A percentile compares a stretch with the other conserved stretches of the same genome.
These are phyloP conservation scores for Phytophthora cryptogea DNA, from an alignment of 352 stramenopile genomes.

Conservation along the genomic window DNA sequence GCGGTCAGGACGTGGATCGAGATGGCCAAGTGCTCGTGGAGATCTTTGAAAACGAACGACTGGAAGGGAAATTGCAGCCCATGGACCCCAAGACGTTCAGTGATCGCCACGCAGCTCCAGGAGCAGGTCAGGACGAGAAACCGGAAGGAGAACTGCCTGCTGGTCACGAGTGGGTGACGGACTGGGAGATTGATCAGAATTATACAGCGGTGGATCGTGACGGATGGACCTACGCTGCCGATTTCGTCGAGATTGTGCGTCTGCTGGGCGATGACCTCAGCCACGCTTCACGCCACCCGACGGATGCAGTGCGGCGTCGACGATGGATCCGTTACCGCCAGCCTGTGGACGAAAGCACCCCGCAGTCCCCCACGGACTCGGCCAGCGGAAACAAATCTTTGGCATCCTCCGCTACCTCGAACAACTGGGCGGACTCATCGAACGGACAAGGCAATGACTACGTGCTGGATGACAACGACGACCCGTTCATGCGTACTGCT, in stretches of 20 bases:
- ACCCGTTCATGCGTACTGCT: constrained; percentile 85
- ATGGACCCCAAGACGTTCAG: constrained; percentile 79
- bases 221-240: constrained; percentile 83
- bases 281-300: constrained; percentile 82
- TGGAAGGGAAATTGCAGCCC: constrained; percentile 72
- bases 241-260: constrained; percentile 81
- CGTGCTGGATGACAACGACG: constrained; percentile 68
- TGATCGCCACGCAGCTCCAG: constrained; percentile 58
- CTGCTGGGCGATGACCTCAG: constrained; percentile 81
- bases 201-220: constrained; percentile 83
- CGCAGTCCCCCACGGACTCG: constrained; percentile 59
- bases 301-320: constrained; percentile 73
- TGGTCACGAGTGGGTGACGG: constrained; percentile 77
- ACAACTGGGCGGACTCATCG: constrained; percentile 57
- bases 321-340: constrained; percentile 83
- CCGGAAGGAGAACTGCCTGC: constrained; percentile 68
- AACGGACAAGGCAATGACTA: constrained; percentile 40
- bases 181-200: constrained; percentile 85
- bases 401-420: constrained; percentile 41
- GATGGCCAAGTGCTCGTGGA: constrained; percentile 77
- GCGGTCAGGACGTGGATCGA: constrained; percentile 63
- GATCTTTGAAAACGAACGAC: constrained; percentile 87
- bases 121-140: constrained; percentile 64
- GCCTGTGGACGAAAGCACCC: constrained; percentile 42
- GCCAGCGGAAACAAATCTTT: constrained; percentile 43